A percentile compares a stretch with the other conserved stretches of the same genome.
Conservation (phyloP, 345 rosid genomes). For the Microthlaspi erraticum region DNA sequence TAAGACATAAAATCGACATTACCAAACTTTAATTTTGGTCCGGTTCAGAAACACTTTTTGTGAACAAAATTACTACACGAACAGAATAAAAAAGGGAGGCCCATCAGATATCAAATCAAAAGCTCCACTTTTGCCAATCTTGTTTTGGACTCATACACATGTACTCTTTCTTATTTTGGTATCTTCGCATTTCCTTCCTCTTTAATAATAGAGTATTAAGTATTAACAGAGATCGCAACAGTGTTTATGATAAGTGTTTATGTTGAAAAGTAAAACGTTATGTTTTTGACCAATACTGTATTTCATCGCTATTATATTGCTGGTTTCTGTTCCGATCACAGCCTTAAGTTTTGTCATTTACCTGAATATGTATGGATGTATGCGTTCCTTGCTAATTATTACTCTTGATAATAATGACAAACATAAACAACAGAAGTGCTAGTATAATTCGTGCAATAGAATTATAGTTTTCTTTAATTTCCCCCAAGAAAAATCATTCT, state of each 20-base stretch:
- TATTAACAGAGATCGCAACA: no score
- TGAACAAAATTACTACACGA: neutral
- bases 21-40: neutral
- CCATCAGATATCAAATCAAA: constrained; percentile 44
- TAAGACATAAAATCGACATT: neutral
- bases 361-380: no score
- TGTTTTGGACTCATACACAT: constrained; percentile 34
- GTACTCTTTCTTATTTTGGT: constrained; percentile 41
- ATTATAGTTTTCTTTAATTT: neutral
- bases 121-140: constrained; percentile 24
- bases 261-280: no score
- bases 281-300: no score
- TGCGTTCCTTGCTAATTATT: no score
- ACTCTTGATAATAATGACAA: neutral
- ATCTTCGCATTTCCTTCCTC: constrained; percentile 1
- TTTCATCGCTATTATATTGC: no score
- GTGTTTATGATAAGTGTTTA: no score
- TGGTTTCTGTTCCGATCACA: no score
- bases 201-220: neutral
- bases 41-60: neutral
- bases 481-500: neutral
- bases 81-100: constrained; percentile 26
- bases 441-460: neutral
- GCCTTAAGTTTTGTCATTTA: no score
- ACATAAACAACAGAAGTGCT: neutral